These are phyloP conservation scores for Starmerella gropengiesseri DNA, from an alignment of 805 yeast genomes.

Conservation along the genomic window DNA sequence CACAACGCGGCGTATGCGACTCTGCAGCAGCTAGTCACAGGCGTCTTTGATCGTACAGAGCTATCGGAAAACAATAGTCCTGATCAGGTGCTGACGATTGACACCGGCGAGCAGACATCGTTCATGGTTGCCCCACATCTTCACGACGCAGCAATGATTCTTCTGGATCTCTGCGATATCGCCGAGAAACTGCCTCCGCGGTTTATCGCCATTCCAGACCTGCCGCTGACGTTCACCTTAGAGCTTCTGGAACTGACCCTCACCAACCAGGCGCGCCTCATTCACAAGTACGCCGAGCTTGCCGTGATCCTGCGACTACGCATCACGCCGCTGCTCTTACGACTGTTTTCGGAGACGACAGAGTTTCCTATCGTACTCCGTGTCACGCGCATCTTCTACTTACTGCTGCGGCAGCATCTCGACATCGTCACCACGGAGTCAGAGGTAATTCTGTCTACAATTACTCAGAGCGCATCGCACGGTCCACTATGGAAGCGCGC, in stretches of 20 bases:
- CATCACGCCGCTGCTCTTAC: constrained; percentile 63
- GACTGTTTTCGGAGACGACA: constrained; percentile 45
- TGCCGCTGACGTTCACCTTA: constrained; percentile 58
- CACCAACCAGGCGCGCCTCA: constrained; percentile 47
- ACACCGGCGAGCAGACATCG: constrained; percentile 32
- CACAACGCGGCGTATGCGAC: constrained; percentile 89
- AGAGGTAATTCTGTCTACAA: constrained; percentile 65
- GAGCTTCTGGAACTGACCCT: constrained; percentile 76
- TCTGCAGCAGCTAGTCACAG: constrained; percentile 68
- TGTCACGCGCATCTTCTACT: constrained; percentile 56
- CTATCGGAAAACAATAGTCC: constrained; percentile 12
- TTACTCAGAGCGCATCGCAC: constrained; percentile 58
- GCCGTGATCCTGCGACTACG: constrained; percentile 53
- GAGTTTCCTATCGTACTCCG: constrained; percentile 65
- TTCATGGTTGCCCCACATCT: constrained; percentile 41
- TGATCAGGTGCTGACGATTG: constrained; percentile 10
- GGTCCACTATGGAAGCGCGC: constrained; percentile 65
- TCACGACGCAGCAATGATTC: constrained; percentile 58
- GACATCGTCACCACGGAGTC: constrained; percentile 58
- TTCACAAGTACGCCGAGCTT: constrained; percentile 51
- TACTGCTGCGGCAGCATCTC: constrained; percentile 54
- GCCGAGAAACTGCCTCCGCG: constrained; percentile 48
- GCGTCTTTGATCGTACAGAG: constrained; percentile 61
- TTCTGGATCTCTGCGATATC: constrained; percentile 60
- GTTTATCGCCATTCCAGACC: constrained; percentile 41